Percentiles rank a stretch among this genome's conserved stretches.
phyloP scores from a whole-genome alignment of 192 early-diverging fungal genomes.

The Coemansia sp. region DNA sequence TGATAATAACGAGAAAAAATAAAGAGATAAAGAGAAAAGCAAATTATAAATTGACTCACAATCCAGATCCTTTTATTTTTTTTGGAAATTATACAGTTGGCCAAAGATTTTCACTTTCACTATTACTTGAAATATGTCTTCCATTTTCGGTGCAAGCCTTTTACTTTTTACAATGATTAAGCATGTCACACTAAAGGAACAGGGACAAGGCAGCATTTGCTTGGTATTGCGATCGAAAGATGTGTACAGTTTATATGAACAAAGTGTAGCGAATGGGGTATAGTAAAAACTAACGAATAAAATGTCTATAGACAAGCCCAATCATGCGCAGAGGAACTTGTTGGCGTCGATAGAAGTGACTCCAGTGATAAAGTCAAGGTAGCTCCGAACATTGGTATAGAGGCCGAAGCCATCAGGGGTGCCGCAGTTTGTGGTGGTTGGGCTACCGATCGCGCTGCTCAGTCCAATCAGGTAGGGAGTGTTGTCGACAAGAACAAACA shows the following conservation, averaged over 20 bases:
- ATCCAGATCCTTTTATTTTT: no score
- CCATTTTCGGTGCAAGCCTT: no score
- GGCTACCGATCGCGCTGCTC: slow-evolving; percentile 2
- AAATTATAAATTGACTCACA: no score
- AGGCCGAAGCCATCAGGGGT: not conserved
- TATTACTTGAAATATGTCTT: no score
- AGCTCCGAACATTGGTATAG: slow-evolving; percentile 6
- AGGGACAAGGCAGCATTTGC: no score
- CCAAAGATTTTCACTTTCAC: no score
- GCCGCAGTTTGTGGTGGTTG: not conserved
- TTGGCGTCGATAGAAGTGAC: not conserved
- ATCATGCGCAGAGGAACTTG: not conserved
- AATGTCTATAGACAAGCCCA: not conserved
- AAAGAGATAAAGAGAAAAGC: slow-evolving; percentile 4
- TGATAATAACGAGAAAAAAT: not conserved
- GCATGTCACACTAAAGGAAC: no score
- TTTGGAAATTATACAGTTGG: no score
- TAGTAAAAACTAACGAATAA: not conserved
- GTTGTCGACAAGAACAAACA: not conserved
- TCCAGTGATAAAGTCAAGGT: not conserved
- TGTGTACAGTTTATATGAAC: no score
- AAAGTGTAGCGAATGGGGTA: no score
- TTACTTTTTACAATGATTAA: no score
- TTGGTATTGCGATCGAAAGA: no score
- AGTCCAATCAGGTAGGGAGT: not conserved